Conservation (phyloP, 2,329 filamentous ascomycete species). For the Paraphaeosphaeria minitans region DNA sequence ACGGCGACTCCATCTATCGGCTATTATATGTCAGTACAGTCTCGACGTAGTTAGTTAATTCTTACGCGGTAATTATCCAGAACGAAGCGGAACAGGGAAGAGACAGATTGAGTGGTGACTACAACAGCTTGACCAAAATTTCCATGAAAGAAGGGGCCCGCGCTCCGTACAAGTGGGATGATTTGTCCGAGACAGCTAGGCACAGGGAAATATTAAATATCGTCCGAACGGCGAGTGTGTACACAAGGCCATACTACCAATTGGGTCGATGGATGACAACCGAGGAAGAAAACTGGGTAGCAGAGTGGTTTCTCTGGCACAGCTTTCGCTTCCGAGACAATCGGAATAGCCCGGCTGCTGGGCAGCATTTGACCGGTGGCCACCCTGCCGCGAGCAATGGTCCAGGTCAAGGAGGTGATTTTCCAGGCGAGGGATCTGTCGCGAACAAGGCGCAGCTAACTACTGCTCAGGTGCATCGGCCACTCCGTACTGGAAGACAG, state of each 20-base stretch:
- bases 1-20: conserved; percentile 46
- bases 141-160: conserved; percentile 37
- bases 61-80: conserved; percentile 29
- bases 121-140: conserved; percentile 47
- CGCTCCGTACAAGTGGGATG: conserved; percentile 52
- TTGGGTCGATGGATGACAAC: conserved; percentile 49
- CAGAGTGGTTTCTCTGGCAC: conserved; percentile 59
- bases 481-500: neutral
- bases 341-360: conserved; percentile 10
- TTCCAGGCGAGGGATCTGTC: neutral
- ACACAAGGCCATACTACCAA: conserved; percentile 50
- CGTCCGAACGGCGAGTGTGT: conserved; percentile 45
- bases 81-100: conserved; percentile 51
- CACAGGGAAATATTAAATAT: conserved; percentile 52
- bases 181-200: conserved; percentile 55
- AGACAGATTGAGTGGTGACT: conserved; percentile 48
- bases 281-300: conserved; percentile 55
- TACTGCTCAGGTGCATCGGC: neutral
- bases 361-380: conserved; percentile 1
- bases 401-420: neutral
- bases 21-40: conserved; percentile 47
- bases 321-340: conserved; percentile 52
- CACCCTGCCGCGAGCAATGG: conserved; percentile 4
- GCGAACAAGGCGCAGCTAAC: neutral
- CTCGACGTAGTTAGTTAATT: conserved; percentile 10